These are phyloP conservation scores for Protomyces inundatus DNA, from an alignment of 1,139 yeast genomes.

Conservation along the genomic window DNA sequence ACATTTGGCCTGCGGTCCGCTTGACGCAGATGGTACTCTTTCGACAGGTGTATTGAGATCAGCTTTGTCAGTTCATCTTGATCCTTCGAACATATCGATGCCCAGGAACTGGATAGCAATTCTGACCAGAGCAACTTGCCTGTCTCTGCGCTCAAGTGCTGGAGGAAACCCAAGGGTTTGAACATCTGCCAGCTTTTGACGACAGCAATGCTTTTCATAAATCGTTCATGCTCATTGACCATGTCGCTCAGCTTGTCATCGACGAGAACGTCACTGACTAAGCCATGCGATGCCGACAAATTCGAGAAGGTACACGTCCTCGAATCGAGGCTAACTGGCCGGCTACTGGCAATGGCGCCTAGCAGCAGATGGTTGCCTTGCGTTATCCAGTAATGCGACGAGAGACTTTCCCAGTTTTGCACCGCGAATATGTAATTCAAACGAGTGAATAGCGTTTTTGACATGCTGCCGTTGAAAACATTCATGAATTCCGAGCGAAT, in stretches of 20 bases:
- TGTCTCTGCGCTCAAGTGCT: slow-evolving; percentile 73
- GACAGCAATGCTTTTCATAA: slow-evolving; percentile 46
- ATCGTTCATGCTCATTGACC: slow-evolving; percentile 45
- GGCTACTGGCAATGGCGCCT: slow-evolving; percentile 61
- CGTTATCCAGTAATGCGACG: slow-evolving; percentile 90
- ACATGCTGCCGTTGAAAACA: slow-evolving; percentile 74
- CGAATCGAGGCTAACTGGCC: not conserved
- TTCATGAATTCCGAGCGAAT: slow-evolving; percentile 76
- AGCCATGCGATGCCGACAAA: slow-evolving; percentile 28
- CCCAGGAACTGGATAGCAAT: slow-evolving; percentile 74
- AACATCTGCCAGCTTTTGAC: slow-evolving; percentile 58
- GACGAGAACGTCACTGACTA: slow-evolving; percentile 25
- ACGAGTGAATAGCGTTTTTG: slow-evolving; percentile 70
- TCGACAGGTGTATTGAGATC: slow-evolving; percentile 70
- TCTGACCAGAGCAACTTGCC: slow-evolving; percentile 82
- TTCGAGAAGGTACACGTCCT: slow-evolving; percentile 29
- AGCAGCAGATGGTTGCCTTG: slow-evolving; percentile 85
- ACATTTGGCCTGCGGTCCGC: slow-evolving; percentile 83
- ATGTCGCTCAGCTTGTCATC: slow-evolving; percentile 30
- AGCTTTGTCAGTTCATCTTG: slow-evolving; percentile 76
- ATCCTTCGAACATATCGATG: slow-evolving; percentile 69
- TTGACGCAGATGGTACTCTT: slow-evolving; percentile 88
- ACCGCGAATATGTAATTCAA: slow-evolving; percentile 79
- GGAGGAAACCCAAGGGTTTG: slow-evolving; percentile 70
- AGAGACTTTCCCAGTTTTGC: slow-evolving; percentile 93